Evolutionary conservation across 1,284 basidiomycete species (phyloP).

Genomic region (Ceraceosorus guamensis): DNA sequence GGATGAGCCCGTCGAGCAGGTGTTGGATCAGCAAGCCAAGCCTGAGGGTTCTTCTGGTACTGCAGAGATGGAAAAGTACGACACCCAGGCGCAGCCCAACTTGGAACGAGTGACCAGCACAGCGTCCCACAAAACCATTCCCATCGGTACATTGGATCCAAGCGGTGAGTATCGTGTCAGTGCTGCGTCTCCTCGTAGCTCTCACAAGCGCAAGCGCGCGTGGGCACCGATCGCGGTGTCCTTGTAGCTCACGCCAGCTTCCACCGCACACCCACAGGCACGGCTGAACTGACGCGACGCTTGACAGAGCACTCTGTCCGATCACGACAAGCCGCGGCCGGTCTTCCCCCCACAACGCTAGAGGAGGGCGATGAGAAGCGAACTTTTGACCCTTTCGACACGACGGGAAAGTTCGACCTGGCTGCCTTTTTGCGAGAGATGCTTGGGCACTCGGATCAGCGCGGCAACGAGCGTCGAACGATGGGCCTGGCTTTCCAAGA

Average conservation of each 20-base stretch:
- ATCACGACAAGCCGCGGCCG: constrained; percentile 3
- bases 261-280: constrained; percentile 8
- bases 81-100: not conserved
- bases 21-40: too few species aligned
- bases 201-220: not conserved
- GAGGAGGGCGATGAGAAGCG: constrained; percentile 9
- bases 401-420: constrained; percentile 46
- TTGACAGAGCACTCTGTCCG: constrained; percentile 19
- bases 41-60: too few species aligned
- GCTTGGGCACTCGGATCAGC: constrained; percentile 29
- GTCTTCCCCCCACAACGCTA: constrained; percentile 6
- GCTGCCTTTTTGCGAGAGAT: constrained; percentile 40
- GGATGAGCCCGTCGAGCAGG: too few species aligned
- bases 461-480: constrained; percentile 26
- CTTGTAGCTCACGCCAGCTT: not conserved
- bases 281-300: constrained; percentile 20
- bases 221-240: not conserved
- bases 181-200: not conserved
- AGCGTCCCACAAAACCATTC: constrained; percentile 7
- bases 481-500: constrained; percentile 6
- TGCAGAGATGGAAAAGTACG: too few species aligned
- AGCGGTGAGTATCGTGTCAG: constrained; percentile 5
- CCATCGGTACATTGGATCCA: constrained; percentile 17
- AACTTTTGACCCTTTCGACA: constrained; percentile 33
- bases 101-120: not conserved